phyloP scores from a whole-genome alignment of 2,329 filamentous ascomycete genomes.

The Cladophialophora exuberans region DNA sequence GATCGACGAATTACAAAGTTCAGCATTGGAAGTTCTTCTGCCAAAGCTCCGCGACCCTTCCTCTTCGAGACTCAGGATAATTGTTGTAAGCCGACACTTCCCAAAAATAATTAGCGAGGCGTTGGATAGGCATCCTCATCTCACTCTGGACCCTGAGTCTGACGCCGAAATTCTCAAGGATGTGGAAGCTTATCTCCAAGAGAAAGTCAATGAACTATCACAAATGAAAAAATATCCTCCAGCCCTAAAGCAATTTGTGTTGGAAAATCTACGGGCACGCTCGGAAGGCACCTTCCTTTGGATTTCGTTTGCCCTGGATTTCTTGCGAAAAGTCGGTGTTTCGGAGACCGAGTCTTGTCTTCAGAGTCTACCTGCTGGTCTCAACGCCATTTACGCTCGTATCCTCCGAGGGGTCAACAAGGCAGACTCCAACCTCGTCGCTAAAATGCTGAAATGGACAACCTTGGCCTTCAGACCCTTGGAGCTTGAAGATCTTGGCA shows the following conservation, averaged over 20 bases:
- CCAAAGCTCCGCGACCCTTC: not conserved
- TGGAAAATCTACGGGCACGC: constrained; percentile 28
- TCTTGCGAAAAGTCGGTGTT: constrained; percentile 28
- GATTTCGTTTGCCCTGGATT: constrained; percentile 33
- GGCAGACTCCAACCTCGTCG: not conserved
- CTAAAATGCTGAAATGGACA: not conserved
- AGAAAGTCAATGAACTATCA: constrained; percentile 33
- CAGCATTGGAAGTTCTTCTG: not conserved
- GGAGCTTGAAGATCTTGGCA: not conserved
- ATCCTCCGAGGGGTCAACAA: constrained; percentile 21
- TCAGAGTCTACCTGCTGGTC: constrained; percentile 31
- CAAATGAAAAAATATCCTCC: constrained; percentile 27
- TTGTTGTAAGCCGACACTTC: constrained; percentile 1
- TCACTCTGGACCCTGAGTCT: not conserved
- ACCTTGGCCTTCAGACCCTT: not conserved
- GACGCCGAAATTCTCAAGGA: not conserved
- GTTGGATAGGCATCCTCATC: not conserved
- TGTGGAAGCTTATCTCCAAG: constrained; percentile 26
- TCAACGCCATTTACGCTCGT: constrained; percentile 32
- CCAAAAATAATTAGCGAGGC: not conserved
- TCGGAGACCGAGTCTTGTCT: constrained; percentile 31
- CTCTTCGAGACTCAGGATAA: not conserved
- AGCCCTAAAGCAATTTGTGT: constrained; percentile 25
- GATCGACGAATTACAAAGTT: not conserved
- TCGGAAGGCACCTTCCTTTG: constrained; percentile 37